A percentile compares a stretch with the other conserved stretches of the same genome.
phyloP scores from a whole-genome alignment of 805 yeast species.

The Saccharomycopsis guyanensis region DNA sequence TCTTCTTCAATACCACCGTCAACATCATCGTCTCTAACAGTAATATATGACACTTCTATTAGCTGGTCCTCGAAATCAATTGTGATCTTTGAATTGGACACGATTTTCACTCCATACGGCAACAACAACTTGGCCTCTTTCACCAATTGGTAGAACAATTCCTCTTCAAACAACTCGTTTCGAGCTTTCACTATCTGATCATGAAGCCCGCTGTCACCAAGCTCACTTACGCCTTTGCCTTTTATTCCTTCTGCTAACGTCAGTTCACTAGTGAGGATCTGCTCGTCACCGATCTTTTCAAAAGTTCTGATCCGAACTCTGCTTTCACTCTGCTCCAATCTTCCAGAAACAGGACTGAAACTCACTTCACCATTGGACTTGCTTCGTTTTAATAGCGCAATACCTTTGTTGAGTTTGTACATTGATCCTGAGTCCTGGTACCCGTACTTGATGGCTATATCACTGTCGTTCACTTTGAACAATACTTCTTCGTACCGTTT shows the following conservation, averaged over 20 bases:
- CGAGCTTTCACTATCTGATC: slow-evolving; percentile 62
- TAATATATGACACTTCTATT: slow-evolving; percentile 63
- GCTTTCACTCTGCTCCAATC: slow-evolving; percentile 34
- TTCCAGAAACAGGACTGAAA: slow-evolving; percentile 30
- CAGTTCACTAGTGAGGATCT: slow-evolving; percentile 52
- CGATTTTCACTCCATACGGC: slow-evolving; percentile 60
- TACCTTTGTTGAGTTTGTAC: slow-evolving; percentile 59
- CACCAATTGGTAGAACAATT: slow-evolving; percentile 67
- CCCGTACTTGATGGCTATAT: slow-evolving; percentile 80
- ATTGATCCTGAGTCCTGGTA: slow-evolving; percentile 86
- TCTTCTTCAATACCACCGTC: slow-evolving; percentile 26
- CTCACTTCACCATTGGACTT: slow-evolving; percentile 8
- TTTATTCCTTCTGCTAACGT: slow-evolving; percentile 21
- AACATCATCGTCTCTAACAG: slow-evolving; percentile 21
- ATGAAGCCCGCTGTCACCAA: slow-evolving; percentile 27
- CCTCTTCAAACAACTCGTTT: slow-evolving; percentile 78
- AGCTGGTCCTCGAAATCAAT: slow-evolving; percentile 59
- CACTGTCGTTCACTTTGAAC: slow-evolving; percentile 47
- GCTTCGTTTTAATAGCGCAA: slow-evolving; percentile 58
- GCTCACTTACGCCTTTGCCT: slow-evolving; percentile 4
- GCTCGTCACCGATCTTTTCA: slow-evolving; percentile 44
- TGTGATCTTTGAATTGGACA: slow-evolving; percentile 53
- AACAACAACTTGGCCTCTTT: slow-evolving; percentile 68
- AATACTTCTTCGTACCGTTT: slow-evolving; percentile 49
- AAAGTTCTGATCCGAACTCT: slow-evolving; percentile 54